These are phyloP conservation scores for Waltiozyma solani DNA, from an alignment of 1,139 yeast species.

Conservation along the genomic window DNA sequence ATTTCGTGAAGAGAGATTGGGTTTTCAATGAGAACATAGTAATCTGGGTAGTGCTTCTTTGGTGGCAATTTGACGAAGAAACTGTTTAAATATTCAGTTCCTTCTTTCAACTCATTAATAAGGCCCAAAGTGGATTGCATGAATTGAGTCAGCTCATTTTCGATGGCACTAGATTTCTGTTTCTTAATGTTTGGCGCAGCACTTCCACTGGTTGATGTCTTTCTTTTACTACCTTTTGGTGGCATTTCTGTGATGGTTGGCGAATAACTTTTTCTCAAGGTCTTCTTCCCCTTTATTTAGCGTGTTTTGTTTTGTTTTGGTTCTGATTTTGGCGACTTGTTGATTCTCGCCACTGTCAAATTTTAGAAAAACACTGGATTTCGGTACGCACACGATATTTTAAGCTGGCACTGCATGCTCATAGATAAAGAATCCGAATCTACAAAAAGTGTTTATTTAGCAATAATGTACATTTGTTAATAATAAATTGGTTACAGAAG, in stretches of 20 bases:
- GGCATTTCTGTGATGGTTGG: too few species aligned
- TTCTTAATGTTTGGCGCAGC: background rate
- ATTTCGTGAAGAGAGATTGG: conserved; percentile 68
- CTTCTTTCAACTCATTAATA: conserved; percentile 5
- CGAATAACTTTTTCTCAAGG: too few species aligned
- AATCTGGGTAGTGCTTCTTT: conserved; percentile 72
- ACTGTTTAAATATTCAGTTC: conserved; percentile 22
- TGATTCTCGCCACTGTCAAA: too few species aligned
- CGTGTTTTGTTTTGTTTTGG: too few species aligned
- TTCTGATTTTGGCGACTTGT: too few species aligned
- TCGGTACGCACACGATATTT: too few species aligned
- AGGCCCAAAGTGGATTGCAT: conserved; percentile 3
- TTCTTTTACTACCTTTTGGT: conserved; percentile 1
- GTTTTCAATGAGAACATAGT: conserved; percentile 51
- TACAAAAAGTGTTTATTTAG: too few species aligned
- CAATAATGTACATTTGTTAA: too few species aligned
- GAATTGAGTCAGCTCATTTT: conserved; percentile 1
- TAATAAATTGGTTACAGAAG: too few species aligned
- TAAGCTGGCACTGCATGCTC: too few species aligned
- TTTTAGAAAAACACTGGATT: too few species aligned
- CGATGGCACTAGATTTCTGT: background rate
- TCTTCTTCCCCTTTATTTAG: background rate
- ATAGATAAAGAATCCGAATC: too few species aligned
- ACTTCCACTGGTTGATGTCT: background rate
- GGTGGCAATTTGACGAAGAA: conserved; percentile 61